Evolutionary conservation across 805 yeast species (phyloP), one percentile per base, ranked within the genome.

Genomic region (Ogataea trehaloabstinens): DNA sequence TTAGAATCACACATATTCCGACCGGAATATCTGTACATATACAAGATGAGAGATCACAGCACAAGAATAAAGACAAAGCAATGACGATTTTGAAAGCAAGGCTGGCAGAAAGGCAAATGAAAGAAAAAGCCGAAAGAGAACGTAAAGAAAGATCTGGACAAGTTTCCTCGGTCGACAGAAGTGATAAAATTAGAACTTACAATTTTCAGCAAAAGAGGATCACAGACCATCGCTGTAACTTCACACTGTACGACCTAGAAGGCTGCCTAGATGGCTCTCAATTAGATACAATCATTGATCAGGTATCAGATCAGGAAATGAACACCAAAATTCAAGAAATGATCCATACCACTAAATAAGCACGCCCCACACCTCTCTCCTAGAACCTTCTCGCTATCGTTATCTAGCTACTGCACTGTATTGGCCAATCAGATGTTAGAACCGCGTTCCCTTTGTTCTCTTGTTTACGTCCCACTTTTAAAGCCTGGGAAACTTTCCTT

Each of bases 11-110:
- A 1, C 99, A 93, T 64, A 68, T 85, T 12, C 97, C 98, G 4
- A 80, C 96, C 0, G 97, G 97, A 3, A 80, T 87, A 28, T 80
- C 79, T 4, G 96, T 93, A 2, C 73, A 80, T 34, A 95, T 90
- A 68, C 98, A 93, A 59, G 97, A 93, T 58, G 96, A 88, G 56
- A 68, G 99, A 46, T 90, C 97, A 1, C 99, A 93, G 63, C 96
- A 91, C 44, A 78, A 80, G 54, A 93, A 93, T 62, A 90, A 87
- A 58, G 97, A 95, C 12, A 87, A 85, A 56, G 99, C 99, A 1
- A 82, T 86, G 57, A 72, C 83, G 25, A 78, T 93, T 35, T 67
- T 93, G 42, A 70, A 95, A 38, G 85, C 96, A 2, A 72, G 95
- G 40, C 61, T 93, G 34, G 96, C 96, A 0, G 96, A 89, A 46